Base-by-base conservation (phyloP, 805 yeast species). In the Ogataea methylovora region DNA sequence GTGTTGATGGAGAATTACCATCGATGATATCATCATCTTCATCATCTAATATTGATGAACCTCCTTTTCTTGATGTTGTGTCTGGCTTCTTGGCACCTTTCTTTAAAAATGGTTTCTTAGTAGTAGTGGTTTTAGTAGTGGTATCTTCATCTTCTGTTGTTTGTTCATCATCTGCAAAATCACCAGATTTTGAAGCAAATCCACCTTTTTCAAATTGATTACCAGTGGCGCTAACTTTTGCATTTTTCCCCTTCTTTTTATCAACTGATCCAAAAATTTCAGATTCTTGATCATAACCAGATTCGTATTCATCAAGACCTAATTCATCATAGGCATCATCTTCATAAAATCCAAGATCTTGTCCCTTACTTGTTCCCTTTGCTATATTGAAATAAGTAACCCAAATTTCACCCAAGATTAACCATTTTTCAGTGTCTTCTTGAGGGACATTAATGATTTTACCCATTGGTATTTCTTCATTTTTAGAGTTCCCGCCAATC, bases 381-480 rank as follows among this genome's bases (percentile, higher is more conserved):
- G 49, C 58, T 13, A 43, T 31, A 16, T 50, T 54, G 37, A 60
- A 68, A 35, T 58, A 59, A 14, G 63, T 56, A 26, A 71, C 70
- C 82, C 82, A 76, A 7, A 73, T 43, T 30, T 67, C 69, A 26
- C 79, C 80, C 32, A 66, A 56, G 35, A 59, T 64, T 21, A 61
- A 54, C 48, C 63, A 69, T 32, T 56, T 51, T 12, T 49, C 52
- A 9, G 52, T 52, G 23, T 52, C 51, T 3, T 39, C 31, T 3
- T 52, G 39, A n/a, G 49, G 45, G 35, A 56, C 65, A 27, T 60
- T 58, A 20, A 75, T 59, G 17, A 73, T 41, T 14, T 54, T 51
- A n/a, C 84, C 83, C 5, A 45, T 45, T 31, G 63, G 65, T 28
- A 57, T 55, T 22, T 60, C 62, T 22, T 56, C 59, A 25, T 56